Evolutionary conservation across 2,329 filamentous ascomycete species (phyloP).

Genomic region (Fusarium nisikadoi): DNA sequence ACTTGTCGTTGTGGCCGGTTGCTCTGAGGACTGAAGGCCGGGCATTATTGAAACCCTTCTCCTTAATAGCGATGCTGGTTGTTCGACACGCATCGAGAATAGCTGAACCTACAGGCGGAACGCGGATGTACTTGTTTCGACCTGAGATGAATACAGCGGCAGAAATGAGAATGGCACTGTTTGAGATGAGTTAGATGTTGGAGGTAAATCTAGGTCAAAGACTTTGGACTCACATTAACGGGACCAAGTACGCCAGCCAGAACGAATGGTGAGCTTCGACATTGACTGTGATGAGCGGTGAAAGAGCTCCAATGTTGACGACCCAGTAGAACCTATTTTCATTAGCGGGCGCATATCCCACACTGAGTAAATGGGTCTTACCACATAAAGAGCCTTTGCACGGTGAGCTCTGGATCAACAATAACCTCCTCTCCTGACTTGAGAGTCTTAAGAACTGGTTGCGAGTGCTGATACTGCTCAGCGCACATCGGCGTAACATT

Average conservation of each 20-base stretch:
- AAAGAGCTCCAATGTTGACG: slow-evolving; percentile 4
- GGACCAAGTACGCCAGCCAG: background rate
- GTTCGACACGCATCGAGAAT: background rate
- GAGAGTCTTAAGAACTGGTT: background rate
- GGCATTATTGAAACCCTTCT: background rate
- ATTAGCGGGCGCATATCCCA: rapidly evolving
- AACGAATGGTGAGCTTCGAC: background rate
- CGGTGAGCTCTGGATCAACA: background rate
- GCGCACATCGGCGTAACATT: slow-evolving; percentile 10
- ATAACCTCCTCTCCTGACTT: slow-evolving; percentile 1
- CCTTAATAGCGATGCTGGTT: background rate
- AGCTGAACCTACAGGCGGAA: background rate
- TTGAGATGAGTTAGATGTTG: too few species aligned
- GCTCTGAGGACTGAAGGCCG: background rate
- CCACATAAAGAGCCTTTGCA: slow-evolving; percentile 10
- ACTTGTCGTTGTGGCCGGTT: background rate
- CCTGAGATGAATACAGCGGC: background rate
- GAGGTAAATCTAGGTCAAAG: background rate
- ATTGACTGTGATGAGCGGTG: slow-evolving; percentile 2
- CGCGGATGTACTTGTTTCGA: slow-evolving; percentile 2
- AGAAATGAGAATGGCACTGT: background rate
- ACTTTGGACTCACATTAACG: background rate
- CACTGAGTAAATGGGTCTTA: rapidly evolving
- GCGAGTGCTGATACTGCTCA: slow-evolving; percentile 2
- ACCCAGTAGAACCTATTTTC: background rate